A percentile compares a stretch with the other conserved stretches of the same genome.
Evolutionary conservation across 139 green algal species (phyloP).

Genomic region (Chlorella sorokiniana): DNA sequence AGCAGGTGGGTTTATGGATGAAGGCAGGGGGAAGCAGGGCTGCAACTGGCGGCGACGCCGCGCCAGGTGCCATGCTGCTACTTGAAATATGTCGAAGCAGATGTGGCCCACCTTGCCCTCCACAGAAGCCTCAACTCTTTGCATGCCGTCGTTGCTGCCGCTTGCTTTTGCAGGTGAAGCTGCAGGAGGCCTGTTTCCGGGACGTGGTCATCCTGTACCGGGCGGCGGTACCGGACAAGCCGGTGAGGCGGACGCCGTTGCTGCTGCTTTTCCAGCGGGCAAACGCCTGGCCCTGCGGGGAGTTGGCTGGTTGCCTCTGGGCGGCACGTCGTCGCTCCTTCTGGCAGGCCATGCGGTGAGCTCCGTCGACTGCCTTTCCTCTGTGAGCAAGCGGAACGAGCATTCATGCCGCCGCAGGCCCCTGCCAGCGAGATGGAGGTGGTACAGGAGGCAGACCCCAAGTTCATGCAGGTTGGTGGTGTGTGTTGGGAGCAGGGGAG

Average conservation of each 20-base stretch:
- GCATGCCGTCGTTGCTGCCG: background rate
- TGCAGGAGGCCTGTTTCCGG: conserved; percentile 75
- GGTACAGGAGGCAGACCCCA: conserved; percentile 14
- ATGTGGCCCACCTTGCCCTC: background rate
- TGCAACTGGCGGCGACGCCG: background rate
- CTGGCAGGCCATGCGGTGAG: no score
- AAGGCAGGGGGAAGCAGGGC: no score
- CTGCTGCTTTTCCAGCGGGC: no score
- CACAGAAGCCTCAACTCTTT: background rate
- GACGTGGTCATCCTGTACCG: conserved; percentile 80
- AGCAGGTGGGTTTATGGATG: conserved; percentile 15
- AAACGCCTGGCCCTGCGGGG: no score
- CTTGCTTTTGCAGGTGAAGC: conserved; percentile 33
- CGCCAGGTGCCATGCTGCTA: no score
- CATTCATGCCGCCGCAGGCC: background rate
- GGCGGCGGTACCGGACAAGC: conserved; percentile 24
- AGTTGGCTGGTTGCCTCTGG: no score
- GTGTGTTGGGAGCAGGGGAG: background rate
- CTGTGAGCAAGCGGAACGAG: no score
- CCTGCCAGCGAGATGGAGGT: conserved; percentile 35
- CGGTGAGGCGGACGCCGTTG: no score
- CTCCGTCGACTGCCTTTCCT: no score
- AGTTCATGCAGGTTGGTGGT: conserved; percentile 22
- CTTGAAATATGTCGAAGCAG: no score
- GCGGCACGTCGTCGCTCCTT: no score